phyloP scores from a whole-genome alignment of 768 basidiomycete genomes.

The Collybiopsis confluens region DNA sequence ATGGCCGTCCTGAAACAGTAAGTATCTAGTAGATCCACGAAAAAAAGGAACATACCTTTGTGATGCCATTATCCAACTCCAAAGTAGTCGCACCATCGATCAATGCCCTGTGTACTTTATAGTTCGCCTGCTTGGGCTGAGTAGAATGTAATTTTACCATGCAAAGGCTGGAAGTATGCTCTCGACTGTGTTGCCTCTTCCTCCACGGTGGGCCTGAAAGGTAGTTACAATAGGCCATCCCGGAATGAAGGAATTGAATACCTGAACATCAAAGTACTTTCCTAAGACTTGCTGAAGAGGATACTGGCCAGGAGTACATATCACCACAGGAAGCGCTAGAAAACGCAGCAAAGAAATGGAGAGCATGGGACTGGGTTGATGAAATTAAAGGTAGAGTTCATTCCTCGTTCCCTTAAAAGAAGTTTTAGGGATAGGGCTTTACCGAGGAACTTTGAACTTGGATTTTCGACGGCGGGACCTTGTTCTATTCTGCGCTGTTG shows the following conservation, averaged over 20 bases:
- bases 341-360: neutral
- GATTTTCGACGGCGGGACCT: too few species aligned
- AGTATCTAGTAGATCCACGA: neutral
- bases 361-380: neutral
- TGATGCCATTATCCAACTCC: slow-evolving; percentile 77
- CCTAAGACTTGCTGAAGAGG: slow-evolving; percentile 9
- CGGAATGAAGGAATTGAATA: too few species aligned
- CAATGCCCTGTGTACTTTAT: slow-evolving; percentile 48
- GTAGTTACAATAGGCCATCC: too few species aligned
- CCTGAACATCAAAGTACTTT: slow-evolving; percentile 50
- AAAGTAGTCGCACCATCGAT: slow-evolving; percentile 74
- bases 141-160: slow-evolving; percentile 40
- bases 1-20: slow-evolving; percentile 54
- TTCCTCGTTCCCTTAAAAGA: too few species aligned
- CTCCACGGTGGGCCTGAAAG: slow-evolving; percentile 66
- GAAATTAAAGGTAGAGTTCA: too few species aligned
- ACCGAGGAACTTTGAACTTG: too few species aligned
- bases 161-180: slow-evolving; percentile 74
- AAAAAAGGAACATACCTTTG: slow-evolving; percentile 40
- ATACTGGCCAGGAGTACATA: slow-evolving; percentile 5
- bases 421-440: too few species aligned
- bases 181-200: slow-evolving; percentile 71
- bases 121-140: slow-evolving; percentile 4
- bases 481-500: too few species aligned
- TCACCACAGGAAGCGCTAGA: neutral